A percentile compares a stretch with the other conserved stretches of the same genome.
Conservation (phyloP, 2,329 filamentous ascomycete species). For the Scedosporium aurantiacum region DNA sequence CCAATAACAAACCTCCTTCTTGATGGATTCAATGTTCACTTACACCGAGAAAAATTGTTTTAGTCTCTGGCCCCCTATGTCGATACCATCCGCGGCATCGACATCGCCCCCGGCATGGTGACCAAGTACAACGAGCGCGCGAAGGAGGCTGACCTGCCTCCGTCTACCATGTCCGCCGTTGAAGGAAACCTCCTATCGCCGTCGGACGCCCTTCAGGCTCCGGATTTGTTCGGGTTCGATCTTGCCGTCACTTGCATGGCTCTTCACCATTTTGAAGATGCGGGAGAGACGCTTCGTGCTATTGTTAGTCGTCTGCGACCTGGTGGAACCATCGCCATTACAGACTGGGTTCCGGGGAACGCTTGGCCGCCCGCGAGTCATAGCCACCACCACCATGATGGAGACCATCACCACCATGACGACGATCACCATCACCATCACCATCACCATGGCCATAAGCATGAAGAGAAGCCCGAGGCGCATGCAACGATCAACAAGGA, state of each 20-base stretch:
- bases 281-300: constrained; percentile 15
- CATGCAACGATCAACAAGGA: neutral
- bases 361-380: constrained; percentile 40
- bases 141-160: constrained; percentile 12
- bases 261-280: constrained; percentile 23
- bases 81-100: constrained; percentile 20
- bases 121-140: constrained; percentile 20
- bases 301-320: constrained; percentile 18
- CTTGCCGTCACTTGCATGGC: constrained; percentile 23
- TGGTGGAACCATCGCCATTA: constrained; percentile 20
- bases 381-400: too few species aligned
- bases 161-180: constrained; percentile 19
- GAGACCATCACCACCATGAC: too few species aligned
- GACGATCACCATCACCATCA: neutral
- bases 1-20: neutral
- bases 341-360: constrained; percentile 36
- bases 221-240: constrained; percentile 19
- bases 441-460: constrained; percentile 18
- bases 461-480: constrained; percentile 28
- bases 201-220: constrained; percentile 10
- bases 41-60: neutral
- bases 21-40: constrained; percentile 5
- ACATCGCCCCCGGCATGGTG: constrained; percentile 22
- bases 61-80: constrained; percentile 22
- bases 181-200: constrained; percentile 19